Percentiles rank a stretch among this genome's conserved stretches.
phyloP scores from a whole-genome alignment of 805 yeast species.

The Hanseniaspora hatyaiensis region DNA sequence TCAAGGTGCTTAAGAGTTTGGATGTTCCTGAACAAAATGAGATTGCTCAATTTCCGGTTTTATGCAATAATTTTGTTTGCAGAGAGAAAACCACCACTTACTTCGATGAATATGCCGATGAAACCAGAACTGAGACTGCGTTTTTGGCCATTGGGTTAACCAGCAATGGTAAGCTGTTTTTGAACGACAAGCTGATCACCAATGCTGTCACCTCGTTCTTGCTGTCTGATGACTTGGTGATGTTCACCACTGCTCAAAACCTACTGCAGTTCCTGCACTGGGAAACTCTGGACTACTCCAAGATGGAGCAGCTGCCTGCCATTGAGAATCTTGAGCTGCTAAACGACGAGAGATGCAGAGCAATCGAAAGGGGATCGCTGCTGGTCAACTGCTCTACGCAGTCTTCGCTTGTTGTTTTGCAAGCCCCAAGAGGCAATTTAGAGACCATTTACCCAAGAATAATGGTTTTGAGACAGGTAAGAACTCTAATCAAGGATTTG shows the following conservation, averaged over 20 bases:
- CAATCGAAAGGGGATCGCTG: slow-evolving; percentile 85
- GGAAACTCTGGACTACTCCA: slow-evolving; percentile 30
- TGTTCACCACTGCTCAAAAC: slow-evolving; percentile 82
- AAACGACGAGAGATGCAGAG: slow-evolving; percentile 72
- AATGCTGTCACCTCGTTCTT: slow-evolving; percentile 73
- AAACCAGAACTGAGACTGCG: slow-evolving; percentile 25
- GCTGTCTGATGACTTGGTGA: slow-evolving; percentile 56
- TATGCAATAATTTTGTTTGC: slow-evolving; percentile 53
- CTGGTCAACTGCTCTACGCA: slow-evolving; percentile 73
- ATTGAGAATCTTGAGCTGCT: slow-evolving; percentile 28
- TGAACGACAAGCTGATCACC: slow-evolving; percentile 47
- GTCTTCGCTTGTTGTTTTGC: slow-evolving; percentile 68
- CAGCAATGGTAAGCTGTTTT: slow-evolving; percentile 60
- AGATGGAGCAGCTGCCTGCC: slow-evolving; percentile 29
- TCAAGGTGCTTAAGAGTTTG: slow-evolving; percentile 31
- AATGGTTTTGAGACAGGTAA: slow-evolving; percentile 74
- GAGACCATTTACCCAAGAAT: slow-evolving; percentile 91
- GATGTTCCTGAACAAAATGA: slow-evolving; percentile 25
- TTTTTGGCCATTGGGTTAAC: slow-evolving; percentile 60
- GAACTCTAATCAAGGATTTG: slow-evolving; percentile 48
- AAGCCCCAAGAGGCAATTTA: slow-evolving; percentile 91
- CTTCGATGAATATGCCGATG: slow-evolving; percentile 18
- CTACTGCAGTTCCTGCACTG: slow-evolving; percentile 72
- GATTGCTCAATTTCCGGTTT: slow-evolving; percentile 50
- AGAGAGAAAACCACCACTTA: slow-evolving; percentile 20